A percentile compares a stretch with the other conserved stretches of the same genome.
These are phyloP conservation scores for Yamadazyma sp. DNA, from an alignment of 1,139 yeast species.

Conservation along the genomic window DNA sequence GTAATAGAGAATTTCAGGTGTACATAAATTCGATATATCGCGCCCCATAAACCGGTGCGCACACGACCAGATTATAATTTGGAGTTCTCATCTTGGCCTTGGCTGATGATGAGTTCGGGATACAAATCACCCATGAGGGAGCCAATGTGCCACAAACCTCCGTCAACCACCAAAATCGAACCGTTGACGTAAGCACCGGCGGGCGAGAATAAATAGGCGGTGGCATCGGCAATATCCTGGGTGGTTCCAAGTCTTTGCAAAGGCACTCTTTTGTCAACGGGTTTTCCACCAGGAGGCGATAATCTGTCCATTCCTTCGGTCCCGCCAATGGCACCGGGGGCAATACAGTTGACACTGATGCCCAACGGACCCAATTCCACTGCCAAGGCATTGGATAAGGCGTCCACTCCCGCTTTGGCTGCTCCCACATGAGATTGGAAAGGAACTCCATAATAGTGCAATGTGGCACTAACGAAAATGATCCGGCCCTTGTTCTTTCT, in stretches of 20 bases:
- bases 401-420: constrained; percentile 95
- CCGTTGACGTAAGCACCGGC: constrained; percentile 83
- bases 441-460: constrained; percentile 90
- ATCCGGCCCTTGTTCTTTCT: constrained; percentile 67
- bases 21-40: background rate
- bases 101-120: constrained; percentile 30
- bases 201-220: constrained; percentile 78
- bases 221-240: constrained; percentile 83
- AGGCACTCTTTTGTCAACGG: constrained; percentile 56
- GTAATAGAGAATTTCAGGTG: constrained; percentile 4
- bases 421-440: constrained; percentile 90
- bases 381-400: constrained; percentile 79
- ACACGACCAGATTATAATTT: constrained; percentile 12
- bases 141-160: constrained; percentile 86
- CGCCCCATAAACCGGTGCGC: background rate
- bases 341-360: constrained; percentile 77
- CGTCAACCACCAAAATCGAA: constrained; percentile 79
- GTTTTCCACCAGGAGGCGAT: constrained; percentile 32
- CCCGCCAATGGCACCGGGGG: constrained; percentile 84
- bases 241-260: constrained; percentile 75
- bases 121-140: constrained; percentile 34
- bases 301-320: constrained; percentile 82
- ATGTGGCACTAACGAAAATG: constrained; percentile 86
- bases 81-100: constrained; percentile 17
- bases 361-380: constrained; percentile 93